These are phyloP conservation scores for Dactylorhiza incarnata DNA, from an alignment of 106 monocot species.

Conservation along the genomic window DNA sequence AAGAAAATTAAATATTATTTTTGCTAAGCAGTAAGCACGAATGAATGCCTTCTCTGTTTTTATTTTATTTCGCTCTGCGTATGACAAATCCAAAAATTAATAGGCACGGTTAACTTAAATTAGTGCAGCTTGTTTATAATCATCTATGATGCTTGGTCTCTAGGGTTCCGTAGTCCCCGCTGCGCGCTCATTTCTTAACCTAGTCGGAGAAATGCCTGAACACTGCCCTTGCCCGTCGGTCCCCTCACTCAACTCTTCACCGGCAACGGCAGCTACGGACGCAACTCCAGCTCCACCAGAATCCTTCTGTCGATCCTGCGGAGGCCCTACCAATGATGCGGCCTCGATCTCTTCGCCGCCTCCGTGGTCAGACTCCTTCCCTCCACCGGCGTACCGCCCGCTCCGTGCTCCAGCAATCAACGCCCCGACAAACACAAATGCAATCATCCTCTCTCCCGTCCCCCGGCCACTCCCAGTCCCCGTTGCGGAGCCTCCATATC, in stretches of 20 bases:
- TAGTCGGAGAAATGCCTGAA: not conserved
- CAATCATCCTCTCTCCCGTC: conserved; percentile 77
- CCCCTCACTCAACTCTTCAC: conserved; percentile 3
- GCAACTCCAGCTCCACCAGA: not conserved
- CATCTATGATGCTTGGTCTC: no score
- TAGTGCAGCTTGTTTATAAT: no score
- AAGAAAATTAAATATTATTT: no score
- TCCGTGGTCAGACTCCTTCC: conserved; percentile 21
- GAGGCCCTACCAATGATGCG: conserved; percentile 19
- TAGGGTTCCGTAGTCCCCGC: no score
- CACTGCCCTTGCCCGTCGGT: not conserved
- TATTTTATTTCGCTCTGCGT: no score
- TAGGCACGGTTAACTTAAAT: no score
- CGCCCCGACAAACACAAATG: conserved; percentile 51
- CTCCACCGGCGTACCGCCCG: conserved; percentile 79
- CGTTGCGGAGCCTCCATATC: conserved; percentile 25
- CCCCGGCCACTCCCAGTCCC: conserved; percentile 78
- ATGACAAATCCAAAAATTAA: no score
- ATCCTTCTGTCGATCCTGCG: conserved; percentile 48
- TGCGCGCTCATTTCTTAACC: not conserved
- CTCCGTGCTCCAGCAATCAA: conserved; percentile 87
- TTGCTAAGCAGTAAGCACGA: no score
- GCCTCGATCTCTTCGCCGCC: conserved; percentile 8
- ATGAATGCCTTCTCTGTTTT: no score
- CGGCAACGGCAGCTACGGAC: conserved; percentile 7